A percentile compares a stretch with the other conserved stretches of the same genome.
Conservation (phyloP, 2,329 filamentous ascomycete genomes). For the Ophiostoma ips region DNA sequence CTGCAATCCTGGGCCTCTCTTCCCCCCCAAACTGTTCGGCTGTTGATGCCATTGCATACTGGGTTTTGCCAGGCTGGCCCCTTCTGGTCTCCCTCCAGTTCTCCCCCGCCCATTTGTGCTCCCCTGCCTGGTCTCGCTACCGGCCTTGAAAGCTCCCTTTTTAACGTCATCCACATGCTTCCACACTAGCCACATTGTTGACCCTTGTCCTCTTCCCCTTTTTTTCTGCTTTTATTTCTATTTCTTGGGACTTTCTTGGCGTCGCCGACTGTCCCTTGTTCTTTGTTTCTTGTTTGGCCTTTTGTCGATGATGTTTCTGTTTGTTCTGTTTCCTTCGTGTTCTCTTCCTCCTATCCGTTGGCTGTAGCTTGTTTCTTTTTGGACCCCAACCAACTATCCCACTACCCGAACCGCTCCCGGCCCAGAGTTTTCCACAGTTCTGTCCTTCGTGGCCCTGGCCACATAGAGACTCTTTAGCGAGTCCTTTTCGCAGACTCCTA, state of each 20-base stretch:
- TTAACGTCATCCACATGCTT: conserved; percentile 9
- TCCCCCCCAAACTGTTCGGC: background rate
- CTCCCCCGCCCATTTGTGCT: background rate
- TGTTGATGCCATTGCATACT: background rate
- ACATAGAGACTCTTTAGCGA: background rate
- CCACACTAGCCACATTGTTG: conserved; percentile 2
- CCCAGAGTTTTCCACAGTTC: background rate
- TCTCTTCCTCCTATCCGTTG: background rate
- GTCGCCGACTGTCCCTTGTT: background rate
- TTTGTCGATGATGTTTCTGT: background rate
- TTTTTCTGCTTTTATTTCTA: background rate
- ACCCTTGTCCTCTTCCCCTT: conserved; percentile 5
- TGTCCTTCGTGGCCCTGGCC: background rate
- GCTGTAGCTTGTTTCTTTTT: background rate
- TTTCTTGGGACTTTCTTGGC: background rate
- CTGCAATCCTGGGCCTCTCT: background rate
- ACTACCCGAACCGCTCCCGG: background rate
- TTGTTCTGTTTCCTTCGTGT: background rate
- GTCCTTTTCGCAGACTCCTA: conserved; percentile 11
- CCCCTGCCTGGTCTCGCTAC: conserved; percentile 3
- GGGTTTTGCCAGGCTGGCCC: background rate
- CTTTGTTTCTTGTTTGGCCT: background rate
- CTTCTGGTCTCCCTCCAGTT: background rate
- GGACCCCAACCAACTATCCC: background rate
- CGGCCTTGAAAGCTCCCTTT: conserved; percentile 2